phyloP scores from a whole-genome alignment of 1,139 yeast genomes.

The Pneumocystis carinii region DNA sequence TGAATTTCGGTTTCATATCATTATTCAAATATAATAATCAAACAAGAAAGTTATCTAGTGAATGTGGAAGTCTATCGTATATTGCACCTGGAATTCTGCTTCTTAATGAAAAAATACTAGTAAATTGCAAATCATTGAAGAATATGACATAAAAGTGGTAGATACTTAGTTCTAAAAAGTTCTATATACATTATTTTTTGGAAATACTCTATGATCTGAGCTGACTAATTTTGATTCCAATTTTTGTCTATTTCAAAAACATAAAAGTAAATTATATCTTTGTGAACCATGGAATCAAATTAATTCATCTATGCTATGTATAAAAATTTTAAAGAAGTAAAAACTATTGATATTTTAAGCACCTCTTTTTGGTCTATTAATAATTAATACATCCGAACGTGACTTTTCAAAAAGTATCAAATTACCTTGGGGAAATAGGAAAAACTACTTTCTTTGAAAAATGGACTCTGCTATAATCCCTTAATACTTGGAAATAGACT shows the following conservation, averaged over 20 bases:
- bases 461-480: slow-evolving; percentile 38
- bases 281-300: slow-evolving; percentile 37
- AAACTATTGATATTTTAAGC: slow-evolving; percentile 18
- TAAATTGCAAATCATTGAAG: background rate
- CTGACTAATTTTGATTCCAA: slow-evolving; percentile 35
- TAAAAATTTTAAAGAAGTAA: background rate
- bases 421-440: slow-evolving; percentile 40
- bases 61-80: slow-evolving; percentile 55
- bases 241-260: slow-evolving; percentile 27
- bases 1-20: slow-evolving; percentile 56
- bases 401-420: slow-evolving; percentile 27
- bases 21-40: slow-evolving; percentile 40
- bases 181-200: slow-evolving; percentile 42
- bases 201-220: slow-evolving; percentile 54
- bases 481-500: slow-evolving; percentile 34
- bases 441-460: slow-evolving; percentile 30
- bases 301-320: slow-evolving; percentile 29
- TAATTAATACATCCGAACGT: slow-evolving; percentile 33
- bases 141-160: slow-evolving; percentile 33
- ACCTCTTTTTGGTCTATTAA: slow-evolving; percentile 36
- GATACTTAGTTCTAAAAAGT: slow-evolving; percentile 57
- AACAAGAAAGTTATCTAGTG: slow-evolving; percentile 14
- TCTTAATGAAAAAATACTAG: slow-evolving; percentile 18
- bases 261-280: slow-evolving; percentile 31
- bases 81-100: slow-evolving; percentile 48